Conservation (phyloP, 2,329 filamentous ascomycete genomes). For the Aspergillus tanneri region DNA sequence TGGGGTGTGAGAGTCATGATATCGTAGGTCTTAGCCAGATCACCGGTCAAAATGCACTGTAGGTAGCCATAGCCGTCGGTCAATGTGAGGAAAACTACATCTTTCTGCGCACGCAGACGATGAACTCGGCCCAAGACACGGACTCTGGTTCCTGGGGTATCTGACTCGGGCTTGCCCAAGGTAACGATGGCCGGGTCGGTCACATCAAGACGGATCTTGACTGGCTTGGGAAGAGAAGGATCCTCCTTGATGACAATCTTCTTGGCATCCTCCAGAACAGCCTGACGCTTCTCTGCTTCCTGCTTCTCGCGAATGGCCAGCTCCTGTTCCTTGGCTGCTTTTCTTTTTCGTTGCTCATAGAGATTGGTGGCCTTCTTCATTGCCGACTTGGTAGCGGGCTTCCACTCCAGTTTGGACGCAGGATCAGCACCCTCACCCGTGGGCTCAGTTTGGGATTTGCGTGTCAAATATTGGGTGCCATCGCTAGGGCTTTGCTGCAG, state of each 20-base stretch:
- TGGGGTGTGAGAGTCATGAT: conserved; percentile 80
- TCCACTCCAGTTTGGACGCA: conserved; percentile 67
- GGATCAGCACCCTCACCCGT: conserved; percentile 64
- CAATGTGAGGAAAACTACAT: conserved; percentile 82
- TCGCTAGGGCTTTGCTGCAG: conserved; percentile 64
- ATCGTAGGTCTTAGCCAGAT: conserved; percentile 88
- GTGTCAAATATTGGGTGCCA: conserved; percentile 63
- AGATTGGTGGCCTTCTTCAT: conserved; percentile 79
- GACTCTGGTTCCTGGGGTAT: conserved; percentile 68
- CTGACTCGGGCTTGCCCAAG: conserved; percentile 56
- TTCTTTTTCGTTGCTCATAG: conserved; percentile 76
- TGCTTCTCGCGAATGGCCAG: conserved; percentile 69
- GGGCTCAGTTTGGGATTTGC: conserved; percentile 64
- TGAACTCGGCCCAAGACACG: conserved; percentile 81
- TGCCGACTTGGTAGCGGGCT: conserved; percentile 77
- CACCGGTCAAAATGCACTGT: conserved; percentile 78
- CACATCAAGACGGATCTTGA: conserved; percentile 73
- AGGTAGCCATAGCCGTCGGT: conserved; percentile 80
- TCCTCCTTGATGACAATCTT: conserved; percentile 72
- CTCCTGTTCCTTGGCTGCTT: conserved; percentile 74
- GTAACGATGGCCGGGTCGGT: conserved; percentile 61
- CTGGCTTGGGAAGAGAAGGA: conserved; percentile 67
- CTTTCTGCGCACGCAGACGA: conserved; percentile 76
- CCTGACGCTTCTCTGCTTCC: conserved; percentile 67
- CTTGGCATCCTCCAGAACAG: conserved; percentile 77